These are phyloP conservation scores for Cubamyces lactineus DNA, from an alignment of 768 basidiomycete genomes.

Conservation along the genomic window DNA sequence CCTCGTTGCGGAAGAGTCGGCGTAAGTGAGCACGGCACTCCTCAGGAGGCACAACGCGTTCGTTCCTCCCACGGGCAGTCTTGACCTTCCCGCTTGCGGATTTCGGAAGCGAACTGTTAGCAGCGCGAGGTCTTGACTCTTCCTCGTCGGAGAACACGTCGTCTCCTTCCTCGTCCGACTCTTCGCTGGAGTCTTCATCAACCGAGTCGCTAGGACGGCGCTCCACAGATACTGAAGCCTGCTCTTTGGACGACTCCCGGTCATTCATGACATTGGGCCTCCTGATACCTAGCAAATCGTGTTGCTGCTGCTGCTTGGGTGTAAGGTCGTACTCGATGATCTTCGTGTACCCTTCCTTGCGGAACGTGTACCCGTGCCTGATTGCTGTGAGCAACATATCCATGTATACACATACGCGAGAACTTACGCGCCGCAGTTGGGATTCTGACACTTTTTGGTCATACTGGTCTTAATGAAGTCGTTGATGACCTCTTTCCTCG, in stretches of 20 bases:
- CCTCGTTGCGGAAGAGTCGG: slow-evolving; percentile 82
- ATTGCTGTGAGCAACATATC: slow-evolving; percentile 11
- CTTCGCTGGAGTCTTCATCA: slow-evolving; percentile 56
- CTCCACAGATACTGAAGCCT: background rate
- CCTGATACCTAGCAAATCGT: slow-evolving; percentile 53
- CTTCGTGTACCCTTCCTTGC: slow-evolving; percentile 93
- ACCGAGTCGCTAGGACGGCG: slow-evolving; percentile 36
- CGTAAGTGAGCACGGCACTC: slow-evolving; percentile 95
- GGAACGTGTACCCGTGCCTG: slow-evolving; percentile 83
- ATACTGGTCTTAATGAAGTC: slow-evolving; percentile 78
- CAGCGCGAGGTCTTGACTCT: slow-evolving; percentile 30
- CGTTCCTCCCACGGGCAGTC: slow-evolving; percentile 77
- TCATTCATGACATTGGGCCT: slow-evolving; percentile 80
- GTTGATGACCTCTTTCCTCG: slow-evolving; percentile 77
- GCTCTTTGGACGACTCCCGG: slow-evolving; percentile 22
- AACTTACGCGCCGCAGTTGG: slow-evolving; percentile 73
- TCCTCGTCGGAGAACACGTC: slow-evolving; percentile 53
- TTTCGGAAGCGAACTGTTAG: slow-evolving; percentile 52
- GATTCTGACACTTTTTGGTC: slow-evolving; percentile 75
- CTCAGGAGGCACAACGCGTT: slow-evolving; percentile 87
- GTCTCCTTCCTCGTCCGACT: slow-evolving; percentile 52
- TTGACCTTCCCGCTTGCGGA: slow-evolving; percentile 81
- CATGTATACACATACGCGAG: background rate
- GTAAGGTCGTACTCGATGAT: slow-evolving; percentile 92
- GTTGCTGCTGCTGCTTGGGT: slow-evolving; percentile 69